Percentiles rank a stretch among this genome's conserved stretches.
phyloP scores from a whole-genome alignment of 306 rosid genomes.

The Abrus pulchellus region DNA sequence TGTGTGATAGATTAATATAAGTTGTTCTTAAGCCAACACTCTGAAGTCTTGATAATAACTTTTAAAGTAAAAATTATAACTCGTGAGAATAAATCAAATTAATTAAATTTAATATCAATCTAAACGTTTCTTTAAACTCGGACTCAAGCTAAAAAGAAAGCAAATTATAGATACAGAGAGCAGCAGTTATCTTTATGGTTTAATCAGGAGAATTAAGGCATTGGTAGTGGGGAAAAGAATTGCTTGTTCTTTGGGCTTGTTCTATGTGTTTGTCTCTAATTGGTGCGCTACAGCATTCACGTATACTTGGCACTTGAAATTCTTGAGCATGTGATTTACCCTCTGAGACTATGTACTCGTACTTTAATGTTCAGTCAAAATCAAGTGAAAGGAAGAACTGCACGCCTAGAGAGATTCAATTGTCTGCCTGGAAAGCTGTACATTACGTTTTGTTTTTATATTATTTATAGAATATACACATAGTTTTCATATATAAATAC shows the following conservation, averaged over 20 bases:
- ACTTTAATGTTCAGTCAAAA: slow-evolving; percentile 60
- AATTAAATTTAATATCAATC: too few species aligned
- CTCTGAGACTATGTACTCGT: slow-evolving; percentile 45
- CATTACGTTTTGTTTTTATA: slow-evolving; percentile 16
- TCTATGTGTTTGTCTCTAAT: slow-evolving; percentile 51
- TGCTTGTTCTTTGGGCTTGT: slow-evolving; percentile 52
- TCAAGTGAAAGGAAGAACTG: slow-evolving; percentile 44
- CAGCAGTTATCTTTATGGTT: slow-evolving; percentile 24
- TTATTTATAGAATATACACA: slow-evolving; percentile 14
- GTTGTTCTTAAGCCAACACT: too few species aligned
- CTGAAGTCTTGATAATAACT: too few species aligned
- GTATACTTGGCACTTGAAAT: slow-evolving; percentile 34
- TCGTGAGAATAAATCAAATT: too few species aligned
- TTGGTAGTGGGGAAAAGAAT: slow-evolving; percentile 38
- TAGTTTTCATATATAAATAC: neutral
- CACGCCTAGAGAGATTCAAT: slow-evolving; percentile 34
- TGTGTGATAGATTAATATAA: neutral
- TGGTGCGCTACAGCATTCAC: slow-evolving; percentile 42
- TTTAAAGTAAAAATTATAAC: too few species aligned
- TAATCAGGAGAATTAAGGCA: slow-evolving; percentile 18
- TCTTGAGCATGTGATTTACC: slow-evolving; percentile 43
- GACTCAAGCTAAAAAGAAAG: too few species aligned
- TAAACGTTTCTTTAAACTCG: too few species aligned
- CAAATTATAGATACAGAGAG: neutral
- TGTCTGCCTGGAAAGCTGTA: slow-evolving; percentile 47